These are phyloP conservation scores for Acanthamoeba triangularis DNA, from an alignment of 208 protist species.

Conservation along the genomic window DNA sequence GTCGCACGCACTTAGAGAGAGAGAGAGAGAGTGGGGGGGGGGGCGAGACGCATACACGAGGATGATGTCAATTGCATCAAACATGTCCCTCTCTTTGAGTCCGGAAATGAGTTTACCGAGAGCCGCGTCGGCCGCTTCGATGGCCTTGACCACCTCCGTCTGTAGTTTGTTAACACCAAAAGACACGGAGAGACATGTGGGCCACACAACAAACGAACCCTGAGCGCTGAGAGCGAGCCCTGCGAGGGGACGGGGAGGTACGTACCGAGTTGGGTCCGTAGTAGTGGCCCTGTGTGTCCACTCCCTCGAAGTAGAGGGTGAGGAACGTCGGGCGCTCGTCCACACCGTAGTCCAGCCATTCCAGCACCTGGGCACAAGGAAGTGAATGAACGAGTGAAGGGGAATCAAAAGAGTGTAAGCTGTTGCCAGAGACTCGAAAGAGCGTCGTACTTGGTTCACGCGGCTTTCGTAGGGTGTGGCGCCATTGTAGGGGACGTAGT, in stretches of 20 bases:
- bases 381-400: not conserved
- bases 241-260: not conserved
- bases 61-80: constrained; percentile 32
- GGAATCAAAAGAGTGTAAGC: not conserved
- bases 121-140: constrained; percentile 30
- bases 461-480: not conserved
- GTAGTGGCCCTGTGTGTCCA: constrained; percentile 59
- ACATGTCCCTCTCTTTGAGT: not conserved
- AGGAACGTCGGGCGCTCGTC: constrained; percentile 56
- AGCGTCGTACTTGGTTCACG: constrained; percentile 25
- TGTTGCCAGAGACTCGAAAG: not conserved
- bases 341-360: constrained; percentile 52
- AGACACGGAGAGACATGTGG: not conserved
- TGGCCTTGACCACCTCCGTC: constrained; percentile 3
- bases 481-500: constrained; percentile 24
- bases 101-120: constrained; percentile 23
- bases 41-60: not conserved
- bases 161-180: not conserved
- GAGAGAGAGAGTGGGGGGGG: not conserved
- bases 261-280: constrained; percentile 43
- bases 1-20: not conserved
- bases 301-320: constrained; percentile 69
- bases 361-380: constrained; percentile 8
- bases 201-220: not conserved
- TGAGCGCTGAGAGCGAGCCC: too few relatives aligned